Conservation (phyloP, 108 stramenopile genomes). For the Cylindrotheca fusiformis region DNA sequence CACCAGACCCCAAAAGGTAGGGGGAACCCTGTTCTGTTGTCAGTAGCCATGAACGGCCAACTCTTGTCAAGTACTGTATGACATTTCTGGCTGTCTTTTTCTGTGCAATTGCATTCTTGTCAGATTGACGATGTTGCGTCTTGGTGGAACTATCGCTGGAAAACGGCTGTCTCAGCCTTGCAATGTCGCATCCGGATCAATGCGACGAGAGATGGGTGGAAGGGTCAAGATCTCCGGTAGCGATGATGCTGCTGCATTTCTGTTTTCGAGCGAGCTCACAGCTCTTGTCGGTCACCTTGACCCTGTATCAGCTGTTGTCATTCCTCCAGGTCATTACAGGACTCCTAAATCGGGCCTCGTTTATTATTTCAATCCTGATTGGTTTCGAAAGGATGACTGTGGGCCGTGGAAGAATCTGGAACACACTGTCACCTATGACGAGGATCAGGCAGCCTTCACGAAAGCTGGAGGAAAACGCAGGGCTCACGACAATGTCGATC, state of each 20-base stretch:
- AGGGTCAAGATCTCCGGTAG: constrained; percentile 5
- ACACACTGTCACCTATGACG: constrained; percentile 33
- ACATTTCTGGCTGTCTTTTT: too few relatives aligned
- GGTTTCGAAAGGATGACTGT: constrained; percentile 44
- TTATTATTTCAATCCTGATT: constrained; percentile 53
- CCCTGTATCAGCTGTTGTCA: constrained; percentile 26
- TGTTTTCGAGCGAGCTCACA: constrained; percentile 51
- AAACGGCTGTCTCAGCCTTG: too few relatives aligned
- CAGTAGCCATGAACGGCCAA: too few relatives aligned
- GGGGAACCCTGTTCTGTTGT: too few relatives aligned
- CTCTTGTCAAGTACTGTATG: too few relatives aligned
- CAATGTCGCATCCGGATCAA: too few relatives aligned
- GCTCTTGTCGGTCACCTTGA: constrained; percentile 53
- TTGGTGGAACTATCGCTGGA: too few relatives aligned
- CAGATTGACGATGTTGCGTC: too few relatives aligned
- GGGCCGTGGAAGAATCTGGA: constrained; percentile 38
- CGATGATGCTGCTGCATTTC: constrained; percentile 16
- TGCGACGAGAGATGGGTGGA: too few relatives aligned
- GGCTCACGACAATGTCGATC: constrained; percentile 48
- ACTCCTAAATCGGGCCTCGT: constrained; percentile 47
- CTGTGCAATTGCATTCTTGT: too few relatives aligned
- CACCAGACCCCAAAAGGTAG: too few relatives aligned
- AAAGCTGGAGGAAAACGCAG: constrained; percentile 45
- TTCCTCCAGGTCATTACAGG: constrained; percentile 66
- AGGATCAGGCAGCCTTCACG: constrained; percentile 42